Evolutionary conservation across 1,139 yeast species (phyloP), one percentile per base, ranked within the genome.

Genomic region (Scheffersomyces insectosa): DNA sequence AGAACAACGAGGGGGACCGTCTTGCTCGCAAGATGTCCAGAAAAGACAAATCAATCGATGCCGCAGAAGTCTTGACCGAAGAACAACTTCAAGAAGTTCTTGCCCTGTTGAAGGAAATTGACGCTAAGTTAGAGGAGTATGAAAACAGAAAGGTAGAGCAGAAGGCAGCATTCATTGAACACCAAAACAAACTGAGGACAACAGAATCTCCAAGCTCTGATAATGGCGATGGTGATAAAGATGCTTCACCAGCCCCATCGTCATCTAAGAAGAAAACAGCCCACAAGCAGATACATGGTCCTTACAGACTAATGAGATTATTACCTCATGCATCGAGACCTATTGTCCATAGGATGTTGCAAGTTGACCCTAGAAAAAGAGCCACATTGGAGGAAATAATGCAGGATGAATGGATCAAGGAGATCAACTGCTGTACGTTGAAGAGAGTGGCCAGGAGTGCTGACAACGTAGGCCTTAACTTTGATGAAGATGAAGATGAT

Each of bases 281-380:
- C 33, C 77, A 72, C 52, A 71, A 73, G 49, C 79, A 73, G 52
- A 73, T 75, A 33, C 79, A 72, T 43, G 99, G 99, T 1, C 97
- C 98, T 2, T 89, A 93, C 74, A 75, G 98, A 54, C 69, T 95
- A 50, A 75, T 93, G 74, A 79, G 97, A 56, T 72, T 93, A 49
- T 71, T 95, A 39, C 99, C 99, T 2, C 87, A 84, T 52, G 90
- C 90, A 3, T 79, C 96, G 12, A 77, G 98, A 53, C 88, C 86
- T 7, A 76, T 93, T 9, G 78, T 93, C 37, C 81, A 83, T 23
- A 75, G 75, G 38, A 90, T 93, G 88, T 72, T 93, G 28, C 80
- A 73, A 38, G 64, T 89, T 5, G 85, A 87, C 50, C 89, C 96
- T 2, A 59, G 52, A 5, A 72, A 77, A 49, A 79, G 99, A 49